Conservation (phyloP, 768 basidiomycete genomes). For the Lentinula guzmanii region DNA sequence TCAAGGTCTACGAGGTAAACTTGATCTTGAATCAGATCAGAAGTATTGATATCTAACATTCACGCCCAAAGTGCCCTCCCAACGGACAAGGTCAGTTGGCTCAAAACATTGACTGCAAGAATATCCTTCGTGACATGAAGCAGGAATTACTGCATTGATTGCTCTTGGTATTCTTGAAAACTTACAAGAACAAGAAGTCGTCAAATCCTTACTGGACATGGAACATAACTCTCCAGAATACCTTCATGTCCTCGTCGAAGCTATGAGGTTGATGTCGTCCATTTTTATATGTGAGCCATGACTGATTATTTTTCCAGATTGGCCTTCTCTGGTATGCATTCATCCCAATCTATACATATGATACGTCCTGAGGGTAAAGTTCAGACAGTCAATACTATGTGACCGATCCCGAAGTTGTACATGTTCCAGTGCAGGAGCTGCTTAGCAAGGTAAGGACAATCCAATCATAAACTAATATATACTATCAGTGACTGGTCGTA, state of each 20-base stretch:
- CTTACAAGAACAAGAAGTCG: conserved; percentile 69
- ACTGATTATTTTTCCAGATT: conserved; percentile 30
- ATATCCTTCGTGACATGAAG: not conserved
- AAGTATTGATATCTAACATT: conserved; percentile 3
- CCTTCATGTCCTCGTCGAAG: conserved; percentile 81
- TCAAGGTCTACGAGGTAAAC: conserved; percentile 85
- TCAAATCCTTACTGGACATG: conserved; percentile 65
- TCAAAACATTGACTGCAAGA: not conserved
- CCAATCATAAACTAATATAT: not conserved
- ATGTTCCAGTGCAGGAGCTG: conserved; percentile 76
- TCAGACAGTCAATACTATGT: conserved; percentile 86
- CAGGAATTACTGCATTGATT: conserved; percentile 85
- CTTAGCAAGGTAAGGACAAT: conserved; percentile 63
- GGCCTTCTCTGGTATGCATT: conserved; percentile 63
- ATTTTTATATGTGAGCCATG: not conserved
- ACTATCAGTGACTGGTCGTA: conserved; percentile 23
- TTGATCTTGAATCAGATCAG: not conserved
- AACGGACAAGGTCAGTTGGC: conserved; percentile 76
- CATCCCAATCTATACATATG: not conserved
- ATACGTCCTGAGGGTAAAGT: not conserved
- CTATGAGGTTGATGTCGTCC: conserved; percentile 48
- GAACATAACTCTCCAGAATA: conserved; percentile 91
- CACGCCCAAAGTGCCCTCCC: conserved; percentile 69
- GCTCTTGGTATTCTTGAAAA: conserved; percentile 91
- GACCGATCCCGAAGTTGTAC: conserved; percentile 77